Base-by-base conservation (phyloP, 441 rosid genomes). In the Arabidopsis lyrata region DNA sequence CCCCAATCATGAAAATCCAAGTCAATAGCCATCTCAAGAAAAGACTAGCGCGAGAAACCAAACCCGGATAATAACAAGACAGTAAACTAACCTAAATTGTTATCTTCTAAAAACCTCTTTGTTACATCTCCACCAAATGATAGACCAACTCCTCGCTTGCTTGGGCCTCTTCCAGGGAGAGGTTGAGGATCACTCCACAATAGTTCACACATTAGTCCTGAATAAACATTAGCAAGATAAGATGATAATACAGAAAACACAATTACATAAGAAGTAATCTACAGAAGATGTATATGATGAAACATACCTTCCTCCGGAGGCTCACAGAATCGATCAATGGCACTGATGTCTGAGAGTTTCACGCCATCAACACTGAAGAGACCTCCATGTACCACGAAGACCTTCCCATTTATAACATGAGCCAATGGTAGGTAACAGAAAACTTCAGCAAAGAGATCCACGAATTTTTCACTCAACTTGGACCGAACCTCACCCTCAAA, bases 101-200 rank as follows among this genome's bases (percentile, higher is more conserved):
- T 95, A 67, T 93, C 99, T 81, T 81, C 83, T 83, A 95, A 84
- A 70, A 95, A 93, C 74, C 80, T 88, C 74, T 83, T 84, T 0
- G 99, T 95, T 59, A 95, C 98, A 63, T 95, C 99, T 38, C 74
- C 96, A 79, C 99, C 99, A 77, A 95, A 95, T 62, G 96, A 90
- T 54, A 93, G 92, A 78, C 97, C 99, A 14, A 95, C 99, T 62
- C 98, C 99, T 16, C 99, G 85, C 83, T 95, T 95, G 86, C 97
- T 95, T 55, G 99, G 97, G 56, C 99, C 98, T 80, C 97, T 86
- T 83, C 99, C 99, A n/a, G 86, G 96, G 22, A 66, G 76, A 68
- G 99, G 94, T 76, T 93, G 99, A 36, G 98, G 98, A 87, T 95
- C 99, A 74, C 99, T 95, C 99, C 99, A 95, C 61, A 95, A 84